These are phyloP conservation scores for Torrubiellomyces zombiae DNA, from an alignment of 2,329 filamentous ascomycete species.

Conservation along the genomic window DNA sequence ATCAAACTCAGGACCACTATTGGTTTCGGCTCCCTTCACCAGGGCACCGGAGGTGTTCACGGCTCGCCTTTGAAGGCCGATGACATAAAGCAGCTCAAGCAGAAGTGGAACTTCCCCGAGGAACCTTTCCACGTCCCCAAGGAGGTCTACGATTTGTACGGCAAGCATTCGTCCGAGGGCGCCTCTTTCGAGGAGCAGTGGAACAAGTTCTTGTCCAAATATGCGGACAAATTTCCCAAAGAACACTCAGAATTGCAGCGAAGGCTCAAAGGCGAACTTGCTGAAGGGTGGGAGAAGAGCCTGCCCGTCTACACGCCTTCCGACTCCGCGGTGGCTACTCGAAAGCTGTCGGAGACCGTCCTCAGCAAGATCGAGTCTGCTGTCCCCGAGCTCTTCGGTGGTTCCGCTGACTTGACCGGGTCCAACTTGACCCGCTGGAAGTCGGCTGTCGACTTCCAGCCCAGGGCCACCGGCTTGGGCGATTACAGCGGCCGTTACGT, in stretches of 20 bases:
- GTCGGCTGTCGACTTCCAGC: conserved; percentile 93
- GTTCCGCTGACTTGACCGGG: conserved; percentile 92
- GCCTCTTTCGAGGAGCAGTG: conserved; percentile 85
- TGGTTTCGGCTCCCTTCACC: conserved; percentile 81
- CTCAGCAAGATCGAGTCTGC: conserved; percentile 70
- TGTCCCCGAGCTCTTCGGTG: conserved; percentile 83
- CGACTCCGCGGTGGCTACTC: conserved; percentile 74
- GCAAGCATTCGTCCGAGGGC: conserved; percentile 70
- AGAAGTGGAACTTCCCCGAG: conserved; percentile 87
- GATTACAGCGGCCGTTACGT: conserved; percentile 85
- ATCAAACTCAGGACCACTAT: conserved; percentile 98
- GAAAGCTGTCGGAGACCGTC: conserved; percentile 92
- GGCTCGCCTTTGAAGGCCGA: conserved; percentile 90
- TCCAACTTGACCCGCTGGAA: conserved; percentile 99
- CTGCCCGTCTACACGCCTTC: conserved; percentile 80
- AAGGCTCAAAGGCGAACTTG: conserved; percentile 67
- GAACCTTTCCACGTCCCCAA: conserved; percentile 87
- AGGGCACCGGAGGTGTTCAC: conserved; percentile 92
- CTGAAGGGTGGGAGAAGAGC: conserved; percentile 89
- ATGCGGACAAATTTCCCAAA: conserved; percentile 57
- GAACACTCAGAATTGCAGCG: conserved; percentile 70
- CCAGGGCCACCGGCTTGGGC: conserved; percentile 68
- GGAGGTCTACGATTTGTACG: conserved; percentile 82
- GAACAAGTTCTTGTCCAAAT: conserved; percentile 85
- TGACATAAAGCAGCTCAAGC: conserved; percentile 85